Conservation (phyloP, 306 rosid genomes). For the Malus fusca region DNA sequence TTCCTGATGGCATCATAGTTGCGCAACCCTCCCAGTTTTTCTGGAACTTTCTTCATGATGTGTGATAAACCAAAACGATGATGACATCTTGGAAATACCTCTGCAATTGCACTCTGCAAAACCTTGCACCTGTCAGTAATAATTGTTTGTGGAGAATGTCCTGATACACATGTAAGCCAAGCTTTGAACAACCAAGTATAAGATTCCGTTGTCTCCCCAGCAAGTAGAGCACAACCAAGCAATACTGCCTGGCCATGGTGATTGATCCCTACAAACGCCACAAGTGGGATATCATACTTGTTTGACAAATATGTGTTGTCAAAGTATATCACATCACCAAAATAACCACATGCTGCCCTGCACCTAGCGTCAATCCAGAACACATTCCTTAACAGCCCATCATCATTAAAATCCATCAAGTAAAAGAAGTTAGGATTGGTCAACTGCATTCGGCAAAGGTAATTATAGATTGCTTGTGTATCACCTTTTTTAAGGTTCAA, state of each 20-base stretch:
- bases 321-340: conserved; percentile 64
- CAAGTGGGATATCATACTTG: conserved; percentile 85
- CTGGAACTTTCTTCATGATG: conserved; percentile 81
- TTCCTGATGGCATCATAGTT: conserved; percentile 80
- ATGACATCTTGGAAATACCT: conserved; percentile 63
- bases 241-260: conserved; percentile 81
- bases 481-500: conserved; percentile 80
- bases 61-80: conserved; percentile 80
- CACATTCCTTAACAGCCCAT: conserved; percentile 71
- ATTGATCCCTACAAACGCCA: conserved; percentile 77
- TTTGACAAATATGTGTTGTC: conserved; percentile 70
- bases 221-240: conserved; percentile 82
- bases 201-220: conserved; percentile 70
- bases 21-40: conserved; percentile 75
- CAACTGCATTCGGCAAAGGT: conserved; percentile 83
- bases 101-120: conserved; percentile 57
- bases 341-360: conserved; percentile 76
- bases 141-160: conserved; percentile 65
- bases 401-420: conserved; percentile 82
- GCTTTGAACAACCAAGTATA: conserved; percentile 77
- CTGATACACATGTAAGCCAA: conserved; percentile 67
- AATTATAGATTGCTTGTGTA: conserved; percentile 81
- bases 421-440: conserved; percentile 89
- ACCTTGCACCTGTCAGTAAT: conserved; percentile 72
- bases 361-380: conserved; percentile 84